These are phyloP conservation scores for Scheffersomyces coipomensis DNA, from an alignment of 805 yeast species.

Conservation along the genomic window DNA sequence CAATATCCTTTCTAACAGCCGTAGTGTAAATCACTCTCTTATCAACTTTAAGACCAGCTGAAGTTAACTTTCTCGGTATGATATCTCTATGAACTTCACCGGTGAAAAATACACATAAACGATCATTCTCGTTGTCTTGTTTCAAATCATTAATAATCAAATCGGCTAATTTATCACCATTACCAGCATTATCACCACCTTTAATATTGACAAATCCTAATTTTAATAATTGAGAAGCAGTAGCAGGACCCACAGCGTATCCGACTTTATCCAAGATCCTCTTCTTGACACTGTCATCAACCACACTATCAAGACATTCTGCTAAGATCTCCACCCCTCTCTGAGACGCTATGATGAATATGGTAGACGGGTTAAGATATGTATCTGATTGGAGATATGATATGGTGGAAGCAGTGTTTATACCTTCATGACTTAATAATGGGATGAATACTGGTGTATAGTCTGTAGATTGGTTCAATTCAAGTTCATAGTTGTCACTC, in stretches of 20 bases:
- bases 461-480: constrained; percentile 29
- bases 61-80: constrained; percentile 60
- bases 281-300: constrained; percentile 12
- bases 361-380: constrained; percentile 41
- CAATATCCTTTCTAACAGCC: constrained; percentile 40
- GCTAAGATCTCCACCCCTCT: constrained; percentile 83
- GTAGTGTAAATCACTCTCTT: constrained; percentile 77
- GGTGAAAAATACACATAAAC: constrained; percentile 66
- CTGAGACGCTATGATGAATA: constrained; percentile 82
- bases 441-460: constrained; percentile 64
- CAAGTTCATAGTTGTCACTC: constrained; percentile 59
- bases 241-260: constrained; percentile 92
- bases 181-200: constrained; percentile 80
- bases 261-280: constrained; percentile 50
- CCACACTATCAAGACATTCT: constrained; percentile 34
- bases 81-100: constrained; percentile 84
- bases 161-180: constrained; percentile 70
- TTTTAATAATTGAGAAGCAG: constrained; percentile 53
- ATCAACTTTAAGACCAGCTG: constrained; percentile 41
- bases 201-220: constrained; percentile 67
- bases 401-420: constrained; percentile 46
- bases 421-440: constrained; percentile 62
- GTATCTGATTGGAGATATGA: constrained; percentile 41
- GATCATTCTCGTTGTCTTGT: constrained; percentile 24
- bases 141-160: constrained; percentile 43